Evolutionary conservation across 2,329 filamentous ascomycete species (phyloP).

Genomic region (Cytospora piceicola): DNA sequence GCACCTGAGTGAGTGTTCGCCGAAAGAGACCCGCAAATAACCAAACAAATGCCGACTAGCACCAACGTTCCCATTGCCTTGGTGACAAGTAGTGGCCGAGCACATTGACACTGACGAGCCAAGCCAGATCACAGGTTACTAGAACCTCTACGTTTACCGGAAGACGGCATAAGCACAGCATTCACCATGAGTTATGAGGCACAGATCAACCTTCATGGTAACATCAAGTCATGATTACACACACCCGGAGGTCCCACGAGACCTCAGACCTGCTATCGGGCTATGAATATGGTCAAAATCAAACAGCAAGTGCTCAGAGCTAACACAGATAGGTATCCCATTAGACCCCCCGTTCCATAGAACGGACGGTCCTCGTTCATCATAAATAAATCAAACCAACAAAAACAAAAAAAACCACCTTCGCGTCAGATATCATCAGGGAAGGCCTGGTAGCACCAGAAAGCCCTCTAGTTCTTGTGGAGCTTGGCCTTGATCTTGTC

Average conservation of each 20-base stretch:
- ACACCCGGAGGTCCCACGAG: background rate
- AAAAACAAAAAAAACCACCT: background rate
- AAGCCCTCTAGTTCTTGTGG: slow-evolving; percentile 50
- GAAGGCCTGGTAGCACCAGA: slow-evolving; percentile 22
- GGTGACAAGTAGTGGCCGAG: too few species aligned
- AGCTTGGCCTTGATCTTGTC: slow-evolving; percentile 73
- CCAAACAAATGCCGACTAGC: background rate
- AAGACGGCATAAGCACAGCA: too few species aligned
- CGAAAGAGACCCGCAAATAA: background rate
- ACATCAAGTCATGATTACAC: background rate
- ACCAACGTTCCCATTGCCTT: too few species aligned
- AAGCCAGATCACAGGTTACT: too few species aligned
- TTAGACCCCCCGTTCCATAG: background rate
- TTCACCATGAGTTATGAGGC: background rate
- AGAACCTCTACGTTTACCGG: too few species aligned
- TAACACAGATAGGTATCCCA: slow-evolving; percentile 26
- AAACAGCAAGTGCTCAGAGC: slow-evolving; percentile 15
- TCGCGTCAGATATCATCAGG: slow-evolving; percentile 5
- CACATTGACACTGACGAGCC: too few species aligned
- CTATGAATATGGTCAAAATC: background rate
- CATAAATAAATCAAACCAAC: background rate
- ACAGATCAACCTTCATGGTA: background rate
- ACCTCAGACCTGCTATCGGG: background rate
- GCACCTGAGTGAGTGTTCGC: background rate
- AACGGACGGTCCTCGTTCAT: background rate